phyloP scores from a whole-genome alignment of 2,329 filamentous ascomycete genomes.

The Cladophialophora immunda region DNA sequence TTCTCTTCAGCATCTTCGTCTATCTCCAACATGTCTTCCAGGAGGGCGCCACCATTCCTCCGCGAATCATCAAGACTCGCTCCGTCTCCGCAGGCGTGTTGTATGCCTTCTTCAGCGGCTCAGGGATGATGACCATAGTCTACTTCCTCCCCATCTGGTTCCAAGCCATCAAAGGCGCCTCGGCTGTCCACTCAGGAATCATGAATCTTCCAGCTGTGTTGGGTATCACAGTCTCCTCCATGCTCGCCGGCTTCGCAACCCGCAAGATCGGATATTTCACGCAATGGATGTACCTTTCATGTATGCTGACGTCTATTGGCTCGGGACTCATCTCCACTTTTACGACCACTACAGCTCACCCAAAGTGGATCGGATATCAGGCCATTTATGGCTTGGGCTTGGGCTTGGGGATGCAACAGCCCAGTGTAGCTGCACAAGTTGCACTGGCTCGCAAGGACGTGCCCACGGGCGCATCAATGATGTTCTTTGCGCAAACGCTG shows the following conservation, averaged over 20 bases:
- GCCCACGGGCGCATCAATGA: constrained; percentile 38
- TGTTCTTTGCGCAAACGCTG: constrained; percentile 41
- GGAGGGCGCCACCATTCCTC: constrained; percentile 66
- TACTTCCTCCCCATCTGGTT: constrained; percentile 46
- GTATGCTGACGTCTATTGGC: constrained; percentile 42
- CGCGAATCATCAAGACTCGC: constrained; percentile 60
- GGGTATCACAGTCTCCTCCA: constrained; percentile 31
- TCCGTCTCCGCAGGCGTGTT: constrained; percentile 61
- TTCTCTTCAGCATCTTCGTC: constrained; percentile 48
- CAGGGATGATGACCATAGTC: constrained; percentile 35
- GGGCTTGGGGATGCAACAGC: constrained; percentile 43
- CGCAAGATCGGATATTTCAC: constrained; percentile 46
- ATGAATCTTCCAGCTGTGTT: constrained; percentile 37
- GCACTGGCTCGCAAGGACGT: constrained; percentile 43
- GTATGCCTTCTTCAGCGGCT: constrained; percentile 48
- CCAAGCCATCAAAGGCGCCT: constrained; percentile 45
- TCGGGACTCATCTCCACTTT: constrained; percentile 46
- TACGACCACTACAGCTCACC: constrained; percentile 36
- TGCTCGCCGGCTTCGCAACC: constrained; percentile 41
- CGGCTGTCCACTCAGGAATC: constrained; percentile 46
- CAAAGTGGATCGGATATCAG: constrained; percentile 47
- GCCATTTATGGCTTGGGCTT: constrained; percentile 46
- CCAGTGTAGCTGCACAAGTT: constrained; percentile 41
- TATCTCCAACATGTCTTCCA: constrained; percentile 63
- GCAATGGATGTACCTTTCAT: constrained; percentile 47